phyloP scores from a whole-genome alignment of 495 filamentous ascomycete genomes.

The Daldinia concentrica region DNA sequence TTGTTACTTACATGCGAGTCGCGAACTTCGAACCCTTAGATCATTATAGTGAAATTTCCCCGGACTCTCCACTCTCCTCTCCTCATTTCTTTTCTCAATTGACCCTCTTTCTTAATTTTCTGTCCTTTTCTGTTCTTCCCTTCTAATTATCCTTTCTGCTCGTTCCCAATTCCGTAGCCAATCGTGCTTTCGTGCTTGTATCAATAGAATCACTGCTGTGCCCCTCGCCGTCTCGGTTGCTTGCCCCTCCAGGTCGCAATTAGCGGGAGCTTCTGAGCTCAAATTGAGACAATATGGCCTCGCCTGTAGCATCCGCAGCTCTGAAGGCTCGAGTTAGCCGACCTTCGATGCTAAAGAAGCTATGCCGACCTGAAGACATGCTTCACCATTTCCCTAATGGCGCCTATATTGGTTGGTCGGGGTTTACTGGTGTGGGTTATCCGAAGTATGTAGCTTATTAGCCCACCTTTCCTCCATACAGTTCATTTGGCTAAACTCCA shows the following conservation, averaged over 20 bases:
- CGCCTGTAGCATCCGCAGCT: constrained; percentile 70
- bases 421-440: constrained; percentile 92
- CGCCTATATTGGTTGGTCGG: constrained; percentile 87
- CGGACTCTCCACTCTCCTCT: constrained; percentile 28
- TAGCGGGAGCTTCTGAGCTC: constrained; percentile 31
- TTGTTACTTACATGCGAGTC: constrained; percentile 10
- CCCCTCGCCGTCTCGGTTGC: constrained; percentile 3
- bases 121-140: constrained; percentile 4
- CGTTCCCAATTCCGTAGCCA: not conserved
- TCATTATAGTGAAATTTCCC: constrained; percentile 19
- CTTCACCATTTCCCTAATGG: constrained; percentile 83
- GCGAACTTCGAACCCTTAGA: constrained; percentile 9
- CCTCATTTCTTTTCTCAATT: constrained; percentile 14
- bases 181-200: constrained; percentile 8
- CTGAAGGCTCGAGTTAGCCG: constrained; percentile 78
- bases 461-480: not conserved
- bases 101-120: constrained; percentile 13
- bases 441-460: constrained; percentile 70
- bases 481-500: constrained; percentile 23
- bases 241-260: constrained; percentile 20
- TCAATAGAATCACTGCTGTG: constrained; percentile 14
- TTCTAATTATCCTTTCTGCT: constrained; percentile 5
- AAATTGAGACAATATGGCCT: constrained; percentile 50
- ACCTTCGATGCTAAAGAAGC: constrained; percentile 80
- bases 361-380: constrained; percentile 81